Evolutionary conservation across 179 eudicot species (phyloP), one percentile per base, ranked within the genome.

Genomic region (Beta corolliflora): DNA sequence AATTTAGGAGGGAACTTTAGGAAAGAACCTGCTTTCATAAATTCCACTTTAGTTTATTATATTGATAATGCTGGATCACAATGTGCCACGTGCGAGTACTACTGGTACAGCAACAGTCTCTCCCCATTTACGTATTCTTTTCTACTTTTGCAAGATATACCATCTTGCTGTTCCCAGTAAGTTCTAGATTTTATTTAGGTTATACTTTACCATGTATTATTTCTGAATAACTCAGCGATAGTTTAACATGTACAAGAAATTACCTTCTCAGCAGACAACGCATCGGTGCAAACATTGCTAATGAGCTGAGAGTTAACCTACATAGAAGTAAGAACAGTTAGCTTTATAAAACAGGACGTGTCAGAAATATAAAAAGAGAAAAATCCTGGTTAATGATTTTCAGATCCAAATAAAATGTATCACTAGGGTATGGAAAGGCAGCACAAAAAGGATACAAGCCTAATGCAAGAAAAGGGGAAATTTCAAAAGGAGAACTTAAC

Each of bases 201-300:
- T 21, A 56, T n/a, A 15, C 6, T 76, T 48, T 65, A 5, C 23
- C 63, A 19, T 70, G 44, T 48, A 16, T 18, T 56, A 36, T 58
- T 72, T 64, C 80, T 7, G 46, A 48, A 31, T 31, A 77, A 59
- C 77, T 45, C 5, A 45, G 64, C 45, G 68, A 61, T 41, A 61
- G 11, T 54, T 44, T 29, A 70, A 25, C 74, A 50, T 46, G 64
- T 10, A 82, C 29, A 83, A 58, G 16, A 73, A 52, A 69, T 83
- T 91, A 96, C 99, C 97, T 96, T 96, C 91, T 96, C 98, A 50
- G 99, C 99, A 73, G 99, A 96, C 74, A 96, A 90, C 78, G 99
- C 99, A 85, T 96, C 99, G 50, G 97, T 96, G 87, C 99, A 96
- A 59, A 96, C 92, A 83, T 96, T 96, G 92, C 99, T 96, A 81